Percentiles rank a stretch among this genome's conserved stretches.
phyloP scores from a whole-genome alignment of 192 early-diverging fungal species.

The Backusella parvicylindrica region DNA sequence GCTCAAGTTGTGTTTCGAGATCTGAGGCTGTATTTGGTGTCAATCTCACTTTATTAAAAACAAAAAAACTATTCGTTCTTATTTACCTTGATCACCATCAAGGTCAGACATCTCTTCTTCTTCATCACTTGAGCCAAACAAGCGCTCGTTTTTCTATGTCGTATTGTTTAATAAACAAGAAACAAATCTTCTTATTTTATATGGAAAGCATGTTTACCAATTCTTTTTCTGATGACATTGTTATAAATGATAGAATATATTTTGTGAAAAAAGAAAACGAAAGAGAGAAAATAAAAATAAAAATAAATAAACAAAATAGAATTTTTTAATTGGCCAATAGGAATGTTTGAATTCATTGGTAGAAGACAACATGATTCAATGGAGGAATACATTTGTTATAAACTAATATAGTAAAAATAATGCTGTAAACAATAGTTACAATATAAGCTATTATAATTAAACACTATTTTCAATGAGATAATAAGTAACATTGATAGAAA shows the following conservation, averaged over 20 bases:
- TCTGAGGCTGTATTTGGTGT: neutral
- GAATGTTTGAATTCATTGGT: no score
- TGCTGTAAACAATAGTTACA: no score
- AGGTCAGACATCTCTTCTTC: constrained; percentile 35
- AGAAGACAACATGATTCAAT: no score
- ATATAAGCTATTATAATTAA: no score
- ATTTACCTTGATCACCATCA: constrained; percentile 30
- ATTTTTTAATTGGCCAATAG: no score
- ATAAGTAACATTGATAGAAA: no score
- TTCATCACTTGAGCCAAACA: constrained; percentile 13
- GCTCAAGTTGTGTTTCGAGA: neutral
- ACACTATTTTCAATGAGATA: no score
- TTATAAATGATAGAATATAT: neutral
- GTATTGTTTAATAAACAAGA: no score
- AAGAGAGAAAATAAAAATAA: neutral
- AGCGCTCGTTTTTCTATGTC: constrained; percentile 6
- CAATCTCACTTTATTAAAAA: neutral
- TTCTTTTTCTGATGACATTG: constrained; percentile 2
- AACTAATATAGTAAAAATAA: no score
- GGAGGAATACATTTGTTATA: no score
- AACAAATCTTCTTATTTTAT: no score
- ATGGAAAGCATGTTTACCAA: neutral
- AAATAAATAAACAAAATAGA: neutral
- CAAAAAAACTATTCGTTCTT: neutral
- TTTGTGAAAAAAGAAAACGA: no score